Evolutionary conservation across 805 yeast genomes (phyloP).

Genomic region (Schwanniomyces sp.): DNA sequence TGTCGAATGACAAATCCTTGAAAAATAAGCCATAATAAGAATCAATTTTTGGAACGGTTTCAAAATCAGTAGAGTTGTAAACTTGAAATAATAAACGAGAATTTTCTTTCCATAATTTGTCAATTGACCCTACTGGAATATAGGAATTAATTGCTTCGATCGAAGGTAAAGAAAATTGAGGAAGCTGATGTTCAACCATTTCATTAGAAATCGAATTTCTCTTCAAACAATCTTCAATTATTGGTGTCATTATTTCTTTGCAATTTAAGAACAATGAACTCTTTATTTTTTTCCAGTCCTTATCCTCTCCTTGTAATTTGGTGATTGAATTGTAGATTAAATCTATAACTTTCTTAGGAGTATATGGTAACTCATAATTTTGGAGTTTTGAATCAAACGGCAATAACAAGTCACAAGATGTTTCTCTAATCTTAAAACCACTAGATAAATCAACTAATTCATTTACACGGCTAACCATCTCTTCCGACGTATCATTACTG

Average conservation of each 20-base stretch:
- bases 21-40: constrained; percentile 51
- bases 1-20: constrained; percentile 73
- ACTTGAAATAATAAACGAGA: constrained; percentile 65
- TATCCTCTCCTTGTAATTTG: constrained; percentile 31
- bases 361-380: constrained; percentile 46
- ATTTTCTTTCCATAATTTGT: constrained; percentile 59
- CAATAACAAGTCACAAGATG: constrained; percentile 12
- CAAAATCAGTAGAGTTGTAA: constrained; percentile 57
- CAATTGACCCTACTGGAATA: constrained; percentile 41
- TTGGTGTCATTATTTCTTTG: constrained; percentile 29
- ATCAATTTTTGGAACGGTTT: constrained; percentile 52
- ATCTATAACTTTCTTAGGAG: constrained; percentile 47
- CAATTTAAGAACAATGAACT: constrained; percentile 32
- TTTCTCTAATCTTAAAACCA: constrained; percentile 29
- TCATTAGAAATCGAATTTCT: constrained; percentile 39
- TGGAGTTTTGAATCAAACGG: constrained; percentile 37
- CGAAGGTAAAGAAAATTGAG: constrained; percentile 36
- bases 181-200: constrained; percentile 39
- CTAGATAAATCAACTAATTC: constrained; percentile 49
- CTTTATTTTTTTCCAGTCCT: constrained; percentile 40
- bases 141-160: constrained; percentile 15
- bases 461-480: constrained; percentile 33
- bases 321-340: constrained; percentile 52
- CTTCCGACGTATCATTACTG: constrained; percentile 38
- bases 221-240: constrained; percentile 29